A percentile compares a stretch with the other conserved stretches of the same genome.
Evolutionary conservation across 129 eudicot genomes (phyloP).

Genomic region (Pulicaria dysenterica): DNA sequence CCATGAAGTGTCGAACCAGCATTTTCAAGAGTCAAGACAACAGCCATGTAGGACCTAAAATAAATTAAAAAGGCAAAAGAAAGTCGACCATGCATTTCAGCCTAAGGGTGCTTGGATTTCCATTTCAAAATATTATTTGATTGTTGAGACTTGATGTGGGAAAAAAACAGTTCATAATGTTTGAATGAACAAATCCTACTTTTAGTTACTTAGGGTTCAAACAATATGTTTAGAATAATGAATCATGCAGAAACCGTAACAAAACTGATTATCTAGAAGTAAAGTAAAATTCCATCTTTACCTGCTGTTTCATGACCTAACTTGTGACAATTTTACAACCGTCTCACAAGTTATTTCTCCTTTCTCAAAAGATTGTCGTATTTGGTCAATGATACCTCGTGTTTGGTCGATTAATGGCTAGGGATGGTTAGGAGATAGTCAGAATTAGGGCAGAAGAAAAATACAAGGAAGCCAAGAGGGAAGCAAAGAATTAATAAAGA

Average conservation of each 20-base stretch:
- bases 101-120: background rate
- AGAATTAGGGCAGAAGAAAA: too few species aligned
- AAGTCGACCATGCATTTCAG: background rate
- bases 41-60: too few species aligned
- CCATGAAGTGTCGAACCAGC: background rate
- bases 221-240: background rate
- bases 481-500: too few species aligned
- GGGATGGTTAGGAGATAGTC: too few species aligned
- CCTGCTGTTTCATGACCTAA: background rate
- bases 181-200: background rate
- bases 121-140: too few species aligned
- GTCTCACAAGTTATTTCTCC: too few species aligned
- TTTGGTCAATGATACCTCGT: background rate
- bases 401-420: too few species aligned
- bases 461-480: too few species aligned
- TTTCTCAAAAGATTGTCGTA: too few species aligned
- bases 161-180: background rate
- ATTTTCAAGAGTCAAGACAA: too few species aligned
- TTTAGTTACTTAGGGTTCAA: background rate
- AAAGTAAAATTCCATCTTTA: background rate
- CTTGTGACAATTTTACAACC: background rate
- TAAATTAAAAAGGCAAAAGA: background rate
- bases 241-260: background rate
- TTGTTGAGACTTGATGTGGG: too few species aligned
- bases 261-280: constrained; percentile 2